These are phyloP conservation scores for Microbotryum lychnidis-dioicae DNA, from an alignment of 1,284 basidiomycete genomes.

Conservation along the genomic window DNA sequence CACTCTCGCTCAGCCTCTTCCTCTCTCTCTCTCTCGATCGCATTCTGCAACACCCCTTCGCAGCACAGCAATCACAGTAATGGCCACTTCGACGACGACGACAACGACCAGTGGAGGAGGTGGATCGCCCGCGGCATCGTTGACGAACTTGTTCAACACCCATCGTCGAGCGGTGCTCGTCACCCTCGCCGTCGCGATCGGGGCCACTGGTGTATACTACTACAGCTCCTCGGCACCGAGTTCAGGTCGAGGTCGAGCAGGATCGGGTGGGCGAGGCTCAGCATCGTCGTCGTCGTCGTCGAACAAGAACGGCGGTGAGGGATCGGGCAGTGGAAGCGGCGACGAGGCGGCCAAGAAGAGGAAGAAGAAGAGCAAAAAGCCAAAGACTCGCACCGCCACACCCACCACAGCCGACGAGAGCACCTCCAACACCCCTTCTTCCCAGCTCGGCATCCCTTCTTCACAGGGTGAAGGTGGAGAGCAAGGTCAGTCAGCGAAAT, in stretches of 20 bases:
- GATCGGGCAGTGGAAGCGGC: slow-evolving; percentile 2
- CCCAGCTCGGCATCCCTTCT: neutral
- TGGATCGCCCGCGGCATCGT: no score
- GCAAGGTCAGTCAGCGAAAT: neutral
- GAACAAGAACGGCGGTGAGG: neutral
- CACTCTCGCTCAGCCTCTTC: no score
- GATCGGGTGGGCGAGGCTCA: no score
- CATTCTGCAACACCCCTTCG: no score
- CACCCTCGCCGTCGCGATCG: slow-evolving; percentile 10
- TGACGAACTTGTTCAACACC: slow-evolving; percentile 6
- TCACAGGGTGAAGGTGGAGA: neutral
- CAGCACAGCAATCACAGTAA: no score
- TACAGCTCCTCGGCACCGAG: slow-evolving; percentile 7
- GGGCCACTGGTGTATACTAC: slow-evolving; percentile 4
- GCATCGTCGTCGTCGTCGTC: no score
- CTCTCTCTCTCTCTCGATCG: no score
- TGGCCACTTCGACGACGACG: no score
- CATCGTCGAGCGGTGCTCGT: slow-evolving; percentile 19
- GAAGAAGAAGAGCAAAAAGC: neutral
- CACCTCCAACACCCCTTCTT: neutral
- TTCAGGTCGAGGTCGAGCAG: neutral
- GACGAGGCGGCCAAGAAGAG: slow-evolving; percentile 5
- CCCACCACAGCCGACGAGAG: neutral
- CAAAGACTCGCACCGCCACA: neutral
- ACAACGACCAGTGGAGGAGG: no score